Conservation (phyloP, 148 eudicot species). For the Arbutus unedo region DNA sequence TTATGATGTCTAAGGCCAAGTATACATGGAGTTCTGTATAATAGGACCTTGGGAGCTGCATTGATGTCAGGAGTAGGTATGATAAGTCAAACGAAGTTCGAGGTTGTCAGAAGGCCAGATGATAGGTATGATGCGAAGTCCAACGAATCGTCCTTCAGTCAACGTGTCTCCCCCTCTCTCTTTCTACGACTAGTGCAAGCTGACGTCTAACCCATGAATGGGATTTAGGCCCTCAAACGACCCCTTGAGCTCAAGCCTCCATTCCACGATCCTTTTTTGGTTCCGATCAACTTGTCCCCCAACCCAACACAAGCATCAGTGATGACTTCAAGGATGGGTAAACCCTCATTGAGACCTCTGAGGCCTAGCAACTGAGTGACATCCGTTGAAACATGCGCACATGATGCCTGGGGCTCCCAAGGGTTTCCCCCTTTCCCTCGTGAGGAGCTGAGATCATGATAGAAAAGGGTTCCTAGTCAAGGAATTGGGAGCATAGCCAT, state of each 20-base stretch:
- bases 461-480: not conserved
- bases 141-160: not conserved
- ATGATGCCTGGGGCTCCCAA: no score
- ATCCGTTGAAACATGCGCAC: not conserved
- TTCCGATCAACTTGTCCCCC: not conserved
- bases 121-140: not conserved
- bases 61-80: not conserved
- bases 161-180: not conserved
- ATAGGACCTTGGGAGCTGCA: not conserved
- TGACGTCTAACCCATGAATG: not conserved
- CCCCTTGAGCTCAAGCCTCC: not conserved
- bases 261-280: not conserved
- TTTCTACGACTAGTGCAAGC: not conserved
- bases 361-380: not conserved
- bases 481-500: not conserved
- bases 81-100: not conserved
- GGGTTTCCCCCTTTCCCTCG: no score
- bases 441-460: no score
- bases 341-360: not conserved
- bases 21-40: not conserved
- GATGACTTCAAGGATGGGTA: not conserved
- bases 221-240: not conserved
- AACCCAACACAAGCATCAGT: not conserved
- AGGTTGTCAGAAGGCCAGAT: not conserved
- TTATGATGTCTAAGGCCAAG: not conserved